Percentiles rank a stretch among this genome's conserved stretches.
Conservation (phyloP, 75 land plant genomes). For the Larix kaempferi region DNA sequence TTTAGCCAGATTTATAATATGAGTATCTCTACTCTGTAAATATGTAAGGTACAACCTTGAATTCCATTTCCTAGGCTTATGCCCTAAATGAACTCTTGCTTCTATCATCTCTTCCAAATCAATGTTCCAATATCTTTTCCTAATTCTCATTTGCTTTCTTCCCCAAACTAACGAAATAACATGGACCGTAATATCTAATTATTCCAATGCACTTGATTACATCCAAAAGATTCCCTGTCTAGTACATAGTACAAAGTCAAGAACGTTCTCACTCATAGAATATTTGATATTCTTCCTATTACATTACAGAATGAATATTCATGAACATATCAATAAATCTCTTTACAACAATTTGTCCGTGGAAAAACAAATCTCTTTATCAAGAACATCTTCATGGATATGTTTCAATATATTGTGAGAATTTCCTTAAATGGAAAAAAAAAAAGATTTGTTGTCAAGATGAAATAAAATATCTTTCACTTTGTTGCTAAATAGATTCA, state of each 20-base stretch:
- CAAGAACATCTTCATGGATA: no score
- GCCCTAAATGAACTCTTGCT: constrained; percentile 12
- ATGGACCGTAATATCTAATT: background rate
- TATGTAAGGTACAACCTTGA: constrained; percentile 10
- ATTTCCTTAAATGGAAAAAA: background rate
- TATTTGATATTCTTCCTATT: background rate
- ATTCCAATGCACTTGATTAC: background rate
- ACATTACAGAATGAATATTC: background rate
- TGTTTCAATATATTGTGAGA: background rate
- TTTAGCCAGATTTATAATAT: constrained; percentile 10
- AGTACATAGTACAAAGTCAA: background rate
- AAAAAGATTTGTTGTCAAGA: background rate
- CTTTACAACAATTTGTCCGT: no score
- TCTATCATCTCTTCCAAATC: constrained; percentile 11
- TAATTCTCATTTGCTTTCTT: background rate
- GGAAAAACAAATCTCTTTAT: no score
- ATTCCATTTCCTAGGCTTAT: constrained; percentile 11
- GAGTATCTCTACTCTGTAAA: constrained; percentile 6
- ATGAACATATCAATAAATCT: background rate
- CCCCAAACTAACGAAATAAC: background rate
- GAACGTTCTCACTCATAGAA: background rate
- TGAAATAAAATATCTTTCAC: background rate
- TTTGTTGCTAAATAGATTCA: background rate
- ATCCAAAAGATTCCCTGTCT: background rate
- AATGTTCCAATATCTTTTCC: background rate